These are phyloP conservation scores for Ilyonectria destructans DNA, from an alignment of 2,329 filamentous ascomycete species.

Conservation along the genomic window DNA sequence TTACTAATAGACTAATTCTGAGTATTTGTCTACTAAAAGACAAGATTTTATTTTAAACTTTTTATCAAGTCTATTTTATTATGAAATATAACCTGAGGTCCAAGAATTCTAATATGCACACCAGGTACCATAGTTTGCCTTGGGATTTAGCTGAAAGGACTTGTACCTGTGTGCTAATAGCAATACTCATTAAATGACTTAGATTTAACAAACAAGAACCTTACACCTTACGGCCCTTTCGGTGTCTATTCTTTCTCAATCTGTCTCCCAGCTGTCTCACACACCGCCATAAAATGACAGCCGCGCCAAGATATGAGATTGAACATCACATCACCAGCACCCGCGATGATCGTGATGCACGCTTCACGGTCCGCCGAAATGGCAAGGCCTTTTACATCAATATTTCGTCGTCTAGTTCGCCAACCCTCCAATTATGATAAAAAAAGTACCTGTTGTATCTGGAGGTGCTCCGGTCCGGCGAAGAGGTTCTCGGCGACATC, in stretches of 20 bases:
- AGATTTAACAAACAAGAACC: too few species aligned
- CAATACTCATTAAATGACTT: too few species aligned
- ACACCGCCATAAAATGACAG: slow-evolving; percentile 5
- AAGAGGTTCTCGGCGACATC: slow-evolving; percentile 35
- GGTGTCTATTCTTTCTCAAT: not conserved
- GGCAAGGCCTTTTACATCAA: slow-evolving; percentile 41
- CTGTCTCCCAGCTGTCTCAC: not conserved
- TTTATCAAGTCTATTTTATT: too few species aligned
- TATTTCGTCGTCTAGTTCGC: slow-evolving; percentile 28
- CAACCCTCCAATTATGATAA: slow-evolving; percentile 35
- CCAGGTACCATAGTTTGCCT: too few species aligned
- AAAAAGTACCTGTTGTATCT: slow-evolving; percentile 36
- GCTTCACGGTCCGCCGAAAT: slow-evolving; percentile 39
- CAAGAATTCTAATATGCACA: too few species aligned
- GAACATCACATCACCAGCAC: slow-evolving; percentile 12
- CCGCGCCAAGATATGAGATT: slow-evolving; percentile 19
- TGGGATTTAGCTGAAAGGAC: too few species aligned
- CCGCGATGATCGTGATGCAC: slow-evolving; percentile 14
- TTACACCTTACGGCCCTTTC: too few species aligned
- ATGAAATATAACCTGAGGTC: too few species aligned
- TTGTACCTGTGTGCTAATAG: too few species aligned
- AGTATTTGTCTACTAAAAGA: too few species aligned
- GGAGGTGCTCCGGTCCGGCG: slow-evolving; percentile 37
- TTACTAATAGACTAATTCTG: too few species aligned
- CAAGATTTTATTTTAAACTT: too few species aligned